Conservation (phyloP, 2,329 filamentous ascomycete genomes). For the Cercospora beticola region DNA sequence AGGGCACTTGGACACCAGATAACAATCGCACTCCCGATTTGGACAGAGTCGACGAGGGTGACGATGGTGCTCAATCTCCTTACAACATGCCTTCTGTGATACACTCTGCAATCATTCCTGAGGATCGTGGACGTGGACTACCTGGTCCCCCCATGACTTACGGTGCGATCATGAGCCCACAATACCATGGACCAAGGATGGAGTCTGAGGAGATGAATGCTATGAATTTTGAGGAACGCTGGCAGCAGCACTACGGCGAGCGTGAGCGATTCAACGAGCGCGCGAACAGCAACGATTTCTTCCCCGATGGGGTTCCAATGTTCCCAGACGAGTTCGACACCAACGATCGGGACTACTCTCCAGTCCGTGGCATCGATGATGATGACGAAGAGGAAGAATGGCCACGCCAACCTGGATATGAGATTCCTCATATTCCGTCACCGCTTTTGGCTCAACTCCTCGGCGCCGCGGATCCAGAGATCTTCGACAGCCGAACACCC, state of each 20-base stretch:
- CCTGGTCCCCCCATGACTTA: constrained; percentile 8
- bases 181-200: constrained; percentile 3
- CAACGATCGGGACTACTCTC: constrained; percentile 12
- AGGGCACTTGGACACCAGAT: constrained; percentile 10
- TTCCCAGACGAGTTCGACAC: constrained; percentile 16
- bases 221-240: constrained; percentile 3
- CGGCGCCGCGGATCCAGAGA: constrained; percentile 6
- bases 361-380: constrained; percentile 13
- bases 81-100: constrained; percentile 11
- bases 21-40: background rate
- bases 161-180: constrained; percentile 11
- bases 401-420: constrained; percentile 15
- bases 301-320: constrained; percentile 9
- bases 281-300: constrained; percentile 14
- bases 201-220: constrained; percentile 12
- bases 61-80: constrained; percentile 16
- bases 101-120: constrained; percentile 11
- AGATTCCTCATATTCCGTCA: constrained; percentile 15
- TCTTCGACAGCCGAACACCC: constrained; percentile 3
- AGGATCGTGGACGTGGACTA: constrained; percentile 10
- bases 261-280: constrained; percentile 9
- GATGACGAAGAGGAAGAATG: constrained; percentile 12
- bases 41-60: constrained; percentile 6
- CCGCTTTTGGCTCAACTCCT: constrained; percentile 15
- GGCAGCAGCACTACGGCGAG: constrained; percentile 4